phyloP scores from a whole-genome alignment of 129 eudicot species.

The Chrysanthemum lavandulifolium region DNA sequence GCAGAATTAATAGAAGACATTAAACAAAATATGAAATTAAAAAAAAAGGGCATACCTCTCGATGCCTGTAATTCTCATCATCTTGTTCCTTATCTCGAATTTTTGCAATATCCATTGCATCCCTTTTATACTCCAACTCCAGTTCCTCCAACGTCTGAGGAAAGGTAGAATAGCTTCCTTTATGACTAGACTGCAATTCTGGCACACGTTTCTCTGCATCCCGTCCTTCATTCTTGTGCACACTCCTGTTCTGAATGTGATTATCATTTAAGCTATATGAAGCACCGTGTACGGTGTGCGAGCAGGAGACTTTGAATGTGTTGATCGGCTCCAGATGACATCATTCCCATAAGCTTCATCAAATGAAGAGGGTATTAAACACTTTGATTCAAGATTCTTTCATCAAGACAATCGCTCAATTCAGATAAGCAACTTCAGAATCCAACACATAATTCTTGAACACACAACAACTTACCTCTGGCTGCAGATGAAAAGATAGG shows the following conservation, averaged over 20 bases:
- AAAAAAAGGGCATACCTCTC: slow-evolving; percentile 52
- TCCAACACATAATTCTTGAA: slow-evolving; percentile 77
- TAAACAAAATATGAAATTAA: background rate
- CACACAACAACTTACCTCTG: slow-evolving; percentile 89
- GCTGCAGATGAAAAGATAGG: slow-evolving; percentile 64
- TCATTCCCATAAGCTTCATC: slow-evolving; percentile 94
- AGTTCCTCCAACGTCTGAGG: slow-evolving; percentile 70
- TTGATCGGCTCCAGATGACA: slow-evolving; percentile 68
- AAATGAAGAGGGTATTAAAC: slow-evolving; percentile 81
- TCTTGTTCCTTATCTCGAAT: slow-evolving; percentile 82
- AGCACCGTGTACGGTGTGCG: slow-evolving; percentile 46
- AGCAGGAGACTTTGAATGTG: slow-evolving; percentile 80
- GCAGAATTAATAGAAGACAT: too few species aligned
- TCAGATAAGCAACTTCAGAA: slow-evolving; percentile 67
- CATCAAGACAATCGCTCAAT: slow-evolving; percentile 50
- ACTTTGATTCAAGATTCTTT: slow-evolving; percentile 60
- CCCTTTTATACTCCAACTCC: slow-evolving; percentile 71
- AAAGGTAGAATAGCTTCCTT: slow-evolving; percentile 46
- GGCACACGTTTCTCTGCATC: slow-evolving; percentile 53
- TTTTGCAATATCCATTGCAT: slow-evolving; percentile 64
- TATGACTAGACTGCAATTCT: slow-evolving; percentile 41
- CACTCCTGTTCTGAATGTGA: slow-evolving; percentile 51
- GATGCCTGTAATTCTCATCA: slow-evolving; percentile 80
- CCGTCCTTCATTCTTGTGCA: slow-evolving; percentile 52
- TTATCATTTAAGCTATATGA: slow-evolving; percentile 57